Evolutionary conservation across 2,329 filamentous ascomycete genomes (phyloP), one percentile per base, ranked within the genome.

Genomic region (Trichophyton benhamiae): DNA sequence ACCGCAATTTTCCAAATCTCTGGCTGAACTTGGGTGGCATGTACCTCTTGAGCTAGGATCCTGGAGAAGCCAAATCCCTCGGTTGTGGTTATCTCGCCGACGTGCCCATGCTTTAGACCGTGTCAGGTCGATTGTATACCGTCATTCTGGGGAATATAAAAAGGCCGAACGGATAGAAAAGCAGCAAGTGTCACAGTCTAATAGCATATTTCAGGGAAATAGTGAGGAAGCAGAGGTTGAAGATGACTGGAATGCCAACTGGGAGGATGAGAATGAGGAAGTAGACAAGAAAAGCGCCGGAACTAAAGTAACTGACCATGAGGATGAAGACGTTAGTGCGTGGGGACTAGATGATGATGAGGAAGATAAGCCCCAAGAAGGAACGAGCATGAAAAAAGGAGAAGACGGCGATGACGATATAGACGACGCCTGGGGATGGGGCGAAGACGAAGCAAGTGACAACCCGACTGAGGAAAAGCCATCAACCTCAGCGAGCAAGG

Each of bases 111-210:
- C 89, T 0, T 80, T 99, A 25, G 87, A 91, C 64, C 81, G 82
- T 38, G 84, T 95, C 11, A 84, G 94, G 25, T 81, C 76, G 20
- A 82, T 87, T 53, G 79, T 96, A 1, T 80, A 84, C 2, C 76
- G 77, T 59, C 88, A 87, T 7, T 80, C 92, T 44, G 85, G 86
- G 7, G 74, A 79, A 27, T 80, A 86, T 13, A 87, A 83, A 66
- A 79, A 82, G 53, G 91, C 95, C 0, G 91, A 96, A 72, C 84
- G 88, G 67, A 79, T 95, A 0, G 92, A 97, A 73, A 95, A 86
- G 57, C 87, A 94, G 68, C 84, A 87, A 71, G 80, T 96, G 0
- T 86, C 85, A 1, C 80, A 82, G 57, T 84, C 87, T 65, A 87
- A 88, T 59, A 83, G 83, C 61, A 79, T 87, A 63, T 78, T 91